Evolutionary conservation across 2,329 filamentous ascomycete genomes (phyloP).

Genomic region (Fusarium phyllophilum): DNA sequence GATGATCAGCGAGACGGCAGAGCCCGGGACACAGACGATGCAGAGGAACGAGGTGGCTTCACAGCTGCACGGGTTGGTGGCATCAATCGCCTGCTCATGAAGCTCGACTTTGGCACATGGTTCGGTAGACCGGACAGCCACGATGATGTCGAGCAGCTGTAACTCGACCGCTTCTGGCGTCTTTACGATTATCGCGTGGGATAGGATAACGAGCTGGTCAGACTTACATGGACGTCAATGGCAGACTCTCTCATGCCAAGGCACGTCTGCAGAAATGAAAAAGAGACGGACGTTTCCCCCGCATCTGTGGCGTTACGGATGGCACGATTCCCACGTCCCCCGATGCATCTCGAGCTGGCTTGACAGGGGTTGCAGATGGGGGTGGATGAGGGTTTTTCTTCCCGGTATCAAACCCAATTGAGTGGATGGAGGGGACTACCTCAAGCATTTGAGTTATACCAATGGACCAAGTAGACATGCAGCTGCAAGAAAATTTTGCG

Average conservation of each 20-base stretch:
- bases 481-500: conserved; percentile 12
- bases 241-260: conserved; percentile 25
- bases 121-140: conserved; percentile 52
- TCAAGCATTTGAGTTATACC: conserved; percentile 8
- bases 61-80: conserved; percentile 79
- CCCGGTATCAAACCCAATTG: background rate
- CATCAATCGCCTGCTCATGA: conserved; percentile 89
- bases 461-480: conserved; percentile 26
- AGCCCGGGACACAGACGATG: conserved; percentile 54
- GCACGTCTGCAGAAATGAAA: conserved; percentile 22
- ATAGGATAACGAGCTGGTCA: background rate
- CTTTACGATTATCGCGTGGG: background rate
- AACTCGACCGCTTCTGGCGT: conserved; percentile 15
- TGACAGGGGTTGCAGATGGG: conserved; percentile 19
- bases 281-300: conserved; percentile 15
- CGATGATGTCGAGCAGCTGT: conserved; percentile 18
- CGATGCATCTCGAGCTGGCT: conserved; percentile 31
- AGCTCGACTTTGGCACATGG: conserved; percentile 78
- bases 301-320: conserved; percentile 43
- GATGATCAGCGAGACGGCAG: conserved; percentile 15
- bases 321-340: conserved; percentile 41
- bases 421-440: background rate
- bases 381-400: conserved; percentile 15
- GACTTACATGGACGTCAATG: conserved; percentile 8
- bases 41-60: conserved; percentile 58